phyloP scores from a whole-genome alignment of 345 rosid species.

The Dipteronia sinensis region DNA sequence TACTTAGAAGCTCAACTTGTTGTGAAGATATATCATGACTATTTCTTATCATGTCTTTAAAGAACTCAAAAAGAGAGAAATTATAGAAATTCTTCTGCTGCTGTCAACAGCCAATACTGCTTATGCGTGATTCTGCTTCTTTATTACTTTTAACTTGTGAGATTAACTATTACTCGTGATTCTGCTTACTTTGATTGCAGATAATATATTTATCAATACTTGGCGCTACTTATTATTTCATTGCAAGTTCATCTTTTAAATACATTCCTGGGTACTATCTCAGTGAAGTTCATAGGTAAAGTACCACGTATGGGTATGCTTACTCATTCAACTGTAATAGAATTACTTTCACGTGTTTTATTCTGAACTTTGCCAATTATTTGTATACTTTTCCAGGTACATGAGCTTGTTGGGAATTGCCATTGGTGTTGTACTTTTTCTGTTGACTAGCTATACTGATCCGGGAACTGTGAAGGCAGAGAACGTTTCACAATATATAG shows the following conservation, averaged over 20 bases:
- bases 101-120: background rate
- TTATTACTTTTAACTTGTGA: background rate
- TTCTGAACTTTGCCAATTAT: conserved; percentile 3
- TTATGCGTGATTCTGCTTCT: background rate
- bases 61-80: background rate
- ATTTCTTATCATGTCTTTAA: background rate
- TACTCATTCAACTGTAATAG: background rate
- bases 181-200: conserved; percentile 39
- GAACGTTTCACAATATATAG: conserved; percentile 63
- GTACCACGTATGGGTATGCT: conserved; percentile 13
- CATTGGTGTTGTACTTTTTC: conserved; percentile 70
- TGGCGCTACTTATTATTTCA: conserved; percentile 65
- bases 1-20: background rate
- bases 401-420: conserved; percentile 67
- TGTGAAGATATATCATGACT: background rate
- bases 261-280: conserved; percentile 90
- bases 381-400: conserved; percentile 54
- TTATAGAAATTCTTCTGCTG: background rate
- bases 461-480: conserved; percentile 77
- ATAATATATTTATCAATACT: conserved; percentile 69
- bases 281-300: conserved; percentile 76
- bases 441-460: conserved; percentile 86
- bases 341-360: conserved; percentile 4
- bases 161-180: background rate
- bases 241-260: conserved; percentile 57